Conservation (phyloP, 306 rosid genomes). For the Cucurbita argyrosperma region DNA sequence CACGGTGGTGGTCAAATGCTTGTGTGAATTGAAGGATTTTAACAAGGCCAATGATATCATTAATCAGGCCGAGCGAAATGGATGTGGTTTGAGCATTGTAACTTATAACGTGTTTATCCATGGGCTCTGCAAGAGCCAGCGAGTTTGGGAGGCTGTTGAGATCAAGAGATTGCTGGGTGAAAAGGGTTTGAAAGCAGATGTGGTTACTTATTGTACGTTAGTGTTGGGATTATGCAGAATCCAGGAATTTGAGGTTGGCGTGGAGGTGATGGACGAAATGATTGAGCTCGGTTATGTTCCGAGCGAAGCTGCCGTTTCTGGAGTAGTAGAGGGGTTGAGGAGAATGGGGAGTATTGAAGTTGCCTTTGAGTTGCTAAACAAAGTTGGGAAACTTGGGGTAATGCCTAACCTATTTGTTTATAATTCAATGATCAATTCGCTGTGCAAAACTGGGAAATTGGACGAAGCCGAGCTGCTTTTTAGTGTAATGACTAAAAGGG, state of each 20-base stretch:
- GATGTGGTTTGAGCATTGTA: constrained; percentile 36
- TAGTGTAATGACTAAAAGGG: constrained; percentile 31
- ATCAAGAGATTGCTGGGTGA: constrained; percentile 34
- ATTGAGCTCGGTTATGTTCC: constrained; percentile 47
- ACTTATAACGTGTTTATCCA: constrained; percentile 62
- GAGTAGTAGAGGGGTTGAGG: constrained; percentile 58
- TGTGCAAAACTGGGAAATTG: constrained; percentile 58
- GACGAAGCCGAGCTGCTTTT: constrained; percentile 59
- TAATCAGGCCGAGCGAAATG: constrained; percentile 32
- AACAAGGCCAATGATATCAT: constrained; percentile 49
- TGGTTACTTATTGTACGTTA: constrained; percentile 57
- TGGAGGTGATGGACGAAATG: constrained; percentile 56
- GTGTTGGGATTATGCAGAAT: constrained; percentile 62
- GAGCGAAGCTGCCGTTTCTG: constrained; percentile 55
- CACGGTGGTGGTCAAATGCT: constrained; percentile 40
- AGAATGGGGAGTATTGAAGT: constrained; percentile 36
- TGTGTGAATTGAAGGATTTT: constrained; percentile 69
- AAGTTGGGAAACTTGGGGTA: constrained; percentile 40
- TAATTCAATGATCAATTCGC: constrained; percentile 55
- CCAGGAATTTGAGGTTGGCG: constrained; percentile 37
- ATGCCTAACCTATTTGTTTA: constrained; percentile 53
- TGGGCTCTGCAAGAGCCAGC: constrained; percentile 60
- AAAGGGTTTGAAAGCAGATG: constrained; percentile 65
- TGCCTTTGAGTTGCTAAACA: constrained; percentile 51
- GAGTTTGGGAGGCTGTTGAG: constrained; percentile 52